Evolutionary conservation across 306 rosid genomes (phyloP), one percentile per base, ranked within the genome.

Genomic region (Lotus japonicus): DNA sequence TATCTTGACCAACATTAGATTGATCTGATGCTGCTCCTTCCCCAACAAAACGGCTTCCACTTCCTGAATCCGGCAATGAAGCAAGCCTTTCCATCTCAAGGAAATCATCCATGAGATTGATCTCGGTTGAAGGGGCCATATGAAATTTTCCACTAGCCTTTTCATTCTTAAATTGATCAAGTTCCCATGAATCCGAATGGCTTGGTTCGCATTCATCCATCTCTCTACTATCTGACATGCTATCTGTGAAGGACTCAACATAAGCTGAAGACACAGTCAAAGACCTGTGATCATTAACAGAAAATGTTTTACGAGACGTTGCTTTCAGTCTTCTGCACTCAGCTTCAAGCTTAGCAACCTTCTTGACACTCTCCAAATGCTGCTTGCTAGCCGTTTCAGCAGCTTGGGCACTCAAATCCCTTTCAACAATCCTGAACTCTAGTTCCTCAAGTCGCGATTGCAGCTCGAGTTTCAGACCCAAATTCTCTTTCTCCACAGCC

Each of bases 51-150:
- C 17, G 54, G 66, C 79, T 85, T 64, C 70, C 66, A 56, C 70
- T 75, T 80, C 65, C 77, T 49, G 43, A 19, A 58, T 74, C 86
- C 7, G 85, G 85, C 70, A 82, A 76, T 26, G 95, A 86, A 62
- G 81, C 95, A 56, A 90, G 84, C 79, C 68, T 86, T 77, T 90
- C 97, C 97, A 90, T 90, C 82, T 90, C 97, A 57, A 88, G 90
- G 76, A 90, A 90, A 75, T 90, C 97, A 68, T 90, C 97, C 97
- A 90, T 88, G 88, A 88, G 88, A 77, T 80, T 72, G 82, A 90
- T 87, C 66, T 84, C 92, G 7, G 48, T 69, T 11, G 88, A 79
- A 75, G 88, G 80, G 44, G 45, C 87, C 68, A 52, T 73, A 42
- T 12, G 60, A 52, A 45, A 73, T 66, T 75, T 79, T 43, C 71